Evolutionary conservation across 1,139 yeast species (phyloP), one percentile per base, ranked within the genome.

Genomic region (Blastobotrys malaysiensis): DNA sequence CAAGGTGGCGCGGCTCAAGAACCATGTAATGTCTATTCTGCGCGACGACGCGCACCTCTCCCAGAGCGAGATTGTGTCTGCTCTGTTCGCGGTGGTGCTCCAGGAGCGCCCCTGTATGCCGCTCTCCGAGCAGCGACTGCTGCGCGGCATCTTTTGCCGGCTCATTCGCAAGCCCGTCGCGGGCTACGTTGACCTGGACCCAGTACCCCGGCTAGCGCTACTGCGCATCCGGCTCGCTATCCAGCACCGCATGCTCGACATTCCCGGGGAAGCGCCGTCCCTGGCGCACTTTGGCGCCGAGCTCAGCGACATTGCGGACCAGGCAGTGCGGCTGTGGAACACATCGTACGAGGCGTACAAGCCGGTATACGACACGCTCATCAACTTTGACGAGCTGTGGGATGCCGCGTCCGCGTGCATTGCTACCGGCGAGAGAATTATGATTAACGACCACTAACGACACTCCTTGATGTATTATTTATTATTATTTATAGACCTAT

Each of bases 291-390:
- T 59, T 49, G 57, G 58, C 16, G 46, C 52, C 20, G 65, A 62
- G 45, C 55, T 61, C 20, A 49, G 49, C 36, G 52, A 51, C 20
- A 61, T 63, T 43, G 57, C 57, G 4, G 54, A 57, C 11, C 52
- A 53, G n/a, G 57, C 59, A 11, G 31, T 46, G 4, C 53, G 55
- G 9, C 59, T 63, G 47, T 63, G 66, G 65, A 52, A 59, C 43
- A 52, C 57, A 11, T 57, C 60, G 45, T 50, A 58, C 2, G 58
- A 52, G 16, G 57, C 60, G 5, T 64, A 64, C 46, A 53, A 57
- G 53, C 66, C 65, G 0, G 52, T 64, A 9, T 63, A 62, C 49
- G 59, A 61, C 26, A 52, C 59, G 5, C 22, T 63, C 27, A 39
- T 57, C 9, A 50, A 53, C 19, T 56, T 57, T 19, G 54, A 55